Base-by-base conservation (phyloP, 768 basidiomycete species). In the Agaricus blazei region DNA sequence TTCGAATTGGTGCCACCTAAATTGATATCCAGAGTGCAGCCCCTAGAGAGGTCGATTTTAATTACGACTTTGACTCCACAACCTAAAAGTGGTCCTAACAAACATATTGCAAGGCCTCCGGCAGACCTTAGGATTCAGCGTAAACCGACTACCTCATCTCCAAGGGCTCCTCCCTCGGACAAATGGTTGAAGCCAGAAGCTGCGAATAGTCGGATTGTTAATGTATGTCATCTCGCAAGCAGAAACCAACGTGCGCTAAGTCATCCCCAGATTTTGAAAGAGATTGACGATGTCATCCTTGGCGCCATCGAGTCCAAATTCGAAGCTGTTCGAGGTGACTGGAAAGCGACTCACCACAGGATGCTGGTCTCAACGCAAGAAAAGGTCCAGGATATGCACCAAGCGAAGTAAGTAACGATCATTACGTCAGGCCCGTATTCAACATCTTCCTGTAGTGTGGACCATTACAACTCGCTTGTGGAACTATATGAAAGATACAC, bases 401-500 rank as follows among this genome's bases (percentile, higher is more conserved):
- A 58, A 29, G 70, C 77, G 61, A 74, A 77, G 82, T 81, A 40
- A 36, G 54, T 57, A 9, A 40, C 43, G 11, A 9, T 31, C 52
- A 47, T 36, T 61, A 28, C 44, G 19, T n/a, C 9, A 38, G 31
- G 27, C 11, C 31, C 15, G 37, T 31, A 43, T 36, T 19, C 43
- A 42, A 15, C 45, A 42, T 38, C 19, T 48, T 53, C 44, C 49
- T 51, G 9, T 45, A 87, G 85, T 51, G 71, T 73, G 41, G 65
- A 59, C 19, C 75, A 80, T 60, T 84, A 80, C 65, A 81, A 85
- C 60, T 65, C 58, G 12, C 65, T 87, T 29, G 75, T 86, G 29
- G 74, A 75, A 51, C 72, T 85, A 15, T 81, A 85, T 60, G 73
- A 75, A 51, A 75, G 78, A 51, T 86, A 85, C 59, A 70, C 77